Conservation (phyloP, 2,329 filamentous ascomycete species). For the Cercospora citrullina region DNA sequence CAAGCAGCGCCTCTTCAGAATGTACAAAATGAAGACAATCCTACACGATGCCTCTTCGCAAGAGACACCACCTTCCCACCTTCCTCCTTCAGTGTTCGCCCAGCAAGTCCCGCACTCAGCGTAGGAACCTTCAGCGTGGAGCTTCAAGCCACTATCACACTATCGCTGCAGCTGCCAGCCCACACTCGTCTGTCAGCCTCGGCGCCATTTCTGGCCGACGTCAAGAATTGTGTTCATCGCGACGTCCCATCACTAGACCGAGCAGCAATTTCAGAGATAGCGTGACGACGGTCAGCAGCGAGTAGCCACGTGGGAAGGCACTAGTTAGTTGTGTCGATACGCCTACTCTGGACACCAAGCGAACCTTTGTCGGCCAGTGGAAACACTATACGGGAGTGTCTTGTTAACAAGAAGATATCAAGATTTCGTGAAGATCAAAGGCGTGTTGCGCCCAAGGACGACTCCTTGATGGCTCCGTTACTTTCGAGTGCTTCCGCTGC, state of each 20-base stretch:
- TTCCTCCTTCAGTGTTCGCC: not conserved
- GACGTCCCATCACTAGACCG: not conserved
- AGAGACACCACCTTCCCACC: not conserved
- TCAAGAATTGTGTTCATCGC: not conserved
- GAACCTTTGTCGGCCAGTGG: not conserved
- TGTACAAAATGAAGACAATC: not conserved
- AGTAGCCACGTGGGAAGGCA: not conserved
- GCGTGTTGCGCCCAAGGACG: not conserved
- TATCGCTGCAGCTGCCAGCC: not conserved
- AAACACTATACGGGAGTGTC: not conserved
- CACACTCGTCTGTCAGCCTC: not conserved
- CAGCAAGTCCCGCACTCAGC: not conserved
- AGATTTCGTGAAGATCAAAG: not conserved
- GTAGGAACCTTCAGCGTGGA: not conserved
- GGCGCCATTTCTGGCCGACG: not conserved
- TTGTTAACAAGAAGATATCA: not conserved
- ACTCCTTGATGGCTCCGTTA: not conserved
- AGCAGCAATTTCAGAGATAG: not conserved
- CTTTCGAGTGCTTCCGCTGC: not conserved
- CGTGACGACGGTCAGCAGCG: not conserved
- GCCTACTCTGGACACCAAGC: not conserved
- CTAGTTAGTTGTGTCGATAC: not conserved
- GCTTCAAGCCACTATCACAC: conserved; percentile 5
- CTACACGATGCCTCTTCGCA: not conserved
- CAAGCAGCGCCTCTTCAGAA: not conserved